Base-by-base conservation (phyloP, 176 grass and related monocot species). In the Raddia distichophylla region DNA sequence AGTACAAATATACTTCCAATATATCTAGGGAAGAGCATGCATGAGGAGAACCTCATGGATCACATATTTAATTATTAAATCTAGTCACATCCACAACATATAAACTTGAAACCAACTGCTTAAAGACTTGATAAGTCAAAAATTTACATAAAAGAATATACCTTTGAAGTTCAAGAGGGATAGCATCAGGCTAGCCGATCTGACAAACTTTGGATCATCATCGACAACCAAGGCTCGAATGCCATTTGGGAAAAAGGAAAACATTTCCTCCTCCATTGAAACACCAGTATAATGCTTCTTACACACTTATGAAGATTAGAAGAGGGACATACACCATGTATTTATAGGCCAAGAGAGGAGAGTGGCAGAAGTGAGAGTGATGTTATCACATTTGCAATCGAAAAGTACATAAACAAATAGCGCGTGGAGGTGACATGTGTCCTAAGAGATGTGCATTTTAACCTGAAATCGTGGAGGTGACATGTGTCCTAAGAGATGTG, bases 141-240 rank as follows among this genome's bases (percentile, higher is more conserved):
- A 1, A 43, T 17, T 13, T 7, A 0, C 52, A 19, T 13, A 57
- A n/a, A 19, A 9, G 0, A 68, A 59, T 58, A 52, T 54, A 85
- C 83, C 83, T 70, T 33, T 43, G 46, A 14, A 80, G 18, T 76
- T 66, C 8, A 75, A 6, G 18, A 67, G 14, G 14, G 53, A 33
- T 3, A 87, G n/a, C 78, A 75, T 40, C 13, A 27, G 3, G 45
- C 7, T 3, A n/a, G 85, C 54, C 5, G 54, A 61, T 8, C 8
- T 69, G 0, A 69, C 11, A 13, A 74, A 75, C 15, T 17, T 69
- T 5, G 4, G 5, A 0, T 81, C 34, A 49, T 33, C 46, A 1
- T 81, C 85, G 2, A 81, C 33, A 7, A 86, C 1, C 68, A 86
- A 33, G 4, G 35, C 49, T 10, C 68, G 47, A 49, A 85, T 54